Base-by-base conservation (phyloP, 2,329 filamentous ascomycete species). In the Colletotrichum higginsianum region DNA sequence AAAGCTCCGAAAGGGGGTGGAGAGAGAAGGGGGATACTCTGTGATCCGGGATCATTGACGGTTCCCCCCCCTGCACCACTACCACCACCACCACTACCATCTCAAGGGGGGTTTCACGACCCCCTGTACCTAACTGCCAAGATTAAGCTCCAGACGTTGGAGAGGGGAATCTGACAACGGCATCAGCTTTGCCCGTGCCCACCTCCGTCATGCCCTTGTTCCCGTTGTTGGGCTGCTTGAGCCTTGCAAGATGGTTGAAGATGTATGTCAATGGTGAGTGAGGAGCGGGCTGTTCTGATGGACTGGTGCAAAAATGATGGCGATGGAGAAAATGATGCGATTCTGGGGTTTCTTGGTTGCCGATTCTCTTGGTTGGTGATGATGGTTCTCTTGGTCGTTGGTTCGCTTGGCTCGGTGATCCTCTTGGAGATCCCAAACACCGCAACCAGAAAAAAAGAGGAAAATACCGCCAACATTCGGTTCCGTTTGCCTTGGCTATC, bases 81-180 rank as follows among this genome's bases (percentile, higher is more conserved):
- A 38, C 8, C 9, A 38, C 8, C 35, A 38, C 52, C 65, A 46
- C 65, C 68, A 53, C 58, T 49, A 26, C 38, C 56, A 53, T 30
- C 7, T 23, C 50, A 18, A 63, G 68, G 58, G 68, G 68, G 58
- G 69, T 72, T 72, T 72, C 69, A 72, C 69, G 65, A 69, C 42
- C 69, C 61, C 69, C 60, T 69, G 69, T 52, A 30, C 64, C 66
- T 69, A 63, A 72, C 65, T 55, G 69, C 69, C 69, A 69, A 72
- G 69, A 65, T 69, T 72, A 72, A 60, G 46, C 47, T 72, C 56
- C 65, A 64, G 65, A 72, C 69, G 60, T 38, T 40, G 65, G 42
- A 53, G 49, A 61, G 52, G 52, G 35, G 26, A 63, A 69, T 38
- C 40, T 38, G 68, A 52, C 38, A 63, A 63, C 69, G 65, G 68